Base-by-base conservation (phyloP, 768 basidiomycete genomes). In the Mycena crocata region DNA sequence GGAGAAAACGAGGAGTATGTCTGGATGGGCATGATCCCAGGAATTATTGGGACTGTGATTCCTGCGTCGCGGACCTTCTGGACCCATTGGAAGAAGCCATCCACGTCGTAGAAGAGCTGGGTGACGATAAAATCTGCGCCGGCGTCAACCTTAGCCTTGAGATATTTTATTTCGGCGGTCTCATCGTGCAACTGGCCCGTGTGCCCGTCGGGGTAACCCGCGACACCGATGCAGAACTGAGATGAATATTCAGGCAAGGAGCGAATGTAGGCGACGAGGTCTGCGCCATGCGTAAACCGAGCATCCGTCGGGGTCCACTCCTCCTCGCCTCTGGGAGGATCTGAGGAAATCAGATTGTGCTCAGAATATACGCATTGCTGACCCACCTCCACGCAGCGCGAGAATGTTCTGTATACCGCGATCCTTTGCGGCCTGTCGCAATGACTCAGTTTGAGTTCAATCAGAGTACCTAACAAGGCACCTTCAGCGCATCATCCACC, bases 1-100 rank as follows among this genome's bases (percentile, higher is more conserved):
- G 90, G 48, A 92, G 83, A 80, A n/a, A 99, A 99, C 1, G 98
- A 98, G 5, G 92, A 88, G 76, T 96, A 97, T 26, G 94, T 98
- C 75, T 99, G 98, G 61, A 99, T 95, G 0, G 98, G 97, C 96
- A 99, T 98, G 59, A 99, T 89, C 14, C 96, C 95, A 12, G 98
- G 95, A 66, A 99, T 91, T 70, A 99, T 89, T 1, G 98, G 97
- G 2, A 96, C 87, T 0, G 78, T 85, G 74, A 99, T 95, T 34
- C 96, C 98, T 96, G 73, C 89, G 21, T 79, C 81, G 65, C 95
- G 83, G 51, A 96, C 87, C 74, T 86, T 89, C 72, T 83, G 78
- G 26, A 91, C 78, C 98, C 98, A 99, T 19, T 79, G 73, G 32
- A 95, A 77, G 80, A 98, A 99, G 19, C 86, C 85, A 52, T 95